These are phyloP conservation scores for Arachis hypogaea DNA, from an alignment of 306 rosid genomes.

Conservation along the genomic window DNA sequence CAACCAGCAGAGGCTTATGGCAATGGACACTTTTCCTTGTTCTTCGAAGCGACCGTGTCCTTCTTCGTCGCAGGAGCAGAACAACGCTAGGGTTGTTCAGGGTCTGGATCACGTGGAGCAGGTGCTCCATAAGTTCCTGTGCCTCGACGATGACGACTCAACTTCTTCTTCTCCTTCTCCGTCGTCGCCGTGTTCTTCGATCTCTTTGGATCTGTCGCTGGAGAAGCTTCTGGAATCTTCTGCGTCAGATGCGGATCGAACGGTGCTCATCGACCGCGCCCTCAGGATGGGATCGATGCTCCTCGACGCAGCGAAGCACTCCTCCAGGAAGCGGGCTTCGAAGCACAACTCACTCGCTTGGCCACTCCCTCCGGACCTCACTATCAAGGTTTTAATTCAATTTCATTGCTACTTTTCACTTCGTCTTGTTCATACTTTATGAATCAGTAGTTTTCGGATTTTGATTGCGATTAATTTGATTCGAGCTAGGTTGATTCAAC, in stretches of 20 bases:
- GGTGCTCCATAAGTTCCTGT: conserved; percentile 58
- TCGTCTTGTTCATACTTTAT: background rate
- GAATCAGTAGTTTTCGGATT: no score
- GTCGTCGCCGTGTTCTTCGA: conserved; percentile 39
- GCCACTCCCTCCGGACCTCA: conserved; percentile 86
- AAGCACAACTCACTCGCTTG: conserved; percentile 73
- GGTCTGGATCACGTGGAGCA: conserved; percentile 48
- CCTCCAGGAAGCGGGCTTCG: conserved; percentile 70
- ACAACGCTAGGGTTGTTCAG: conserved; percentile 49
- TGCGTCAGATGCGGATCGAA: conserved; percentile 62
- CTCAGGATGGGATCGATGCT: conserved; percentile 60
- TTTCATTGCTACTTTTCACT: background rate
- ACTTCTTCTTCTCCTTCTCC: conserved; percentile 38
- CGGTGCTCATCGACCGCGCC: conserved; percentile 72
- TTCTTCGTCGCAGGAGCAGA: conserved; percentile 43
- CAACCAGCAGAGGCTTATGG: no score
- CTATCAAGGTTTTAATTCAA: conserved; percentile 57
- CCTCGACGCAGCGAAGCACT: conserved; percentile 70
- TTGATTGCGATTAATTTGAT: no score
- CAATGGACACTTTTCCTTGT: background rate
- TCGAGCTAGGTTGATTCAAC: no score
- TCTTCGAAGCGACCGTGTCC: conserved; percentile 27
- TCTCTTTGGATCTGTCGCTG: conserved; percentile 58
- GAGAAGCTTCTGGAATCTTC: conserved; percentile 67
- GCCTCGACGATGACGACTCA: conserved; percentile 54